Evolutionary conservation across 345 rosid species (phyloP), one percentile per base, ranked within the genome.

Genomic region (Carallia pectinifolia): DNA sequence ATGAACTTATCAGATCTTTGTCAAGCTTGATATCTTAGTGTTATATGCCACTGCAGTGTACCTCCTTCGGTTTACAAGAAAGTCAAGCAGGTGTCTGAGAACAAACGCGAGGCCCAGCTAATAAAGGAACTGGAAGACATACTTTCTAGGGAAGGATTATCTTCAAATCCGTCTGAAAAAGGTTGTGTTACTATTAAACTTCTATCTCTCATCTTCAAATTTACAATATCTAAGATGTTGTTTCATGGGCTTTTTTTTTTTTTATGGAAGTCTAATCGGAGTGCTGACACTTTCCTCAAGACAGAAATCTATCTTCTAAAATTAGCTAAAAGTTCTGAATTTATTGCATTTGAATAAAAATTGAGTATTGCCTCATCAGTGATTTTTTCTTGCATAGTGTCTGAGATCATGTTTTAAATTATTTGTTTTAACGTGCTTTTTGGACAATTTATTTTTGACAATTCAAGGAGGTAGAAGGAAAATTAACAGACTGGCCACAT

Each of bases 101-200:
- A 83, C 67, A 85, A 92, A 65, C 91, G 94, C 0, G 98, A 95
- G 83, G 82, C 89, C 60, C 80, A 79, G 74, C 77, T 95, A 58
- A 81, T 92, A 68, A 85, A 84, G 80, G 98, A 92, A 77, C 89
- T 89, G 44, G 86, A 89, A 79, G 85, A 83, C 66, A 84, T 95
- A 68, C 98, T 95, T 77, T 82, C 94, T 62, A 90, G 71, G 81
- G 97, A 95, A 85, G 96, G 96, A 53, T 74, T 92, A 78, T 92
- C 97, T 23, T 74, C 91, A 68, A 81, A 85, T 62, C 96, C 99
- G 67, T 76, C 94, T 16, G 96, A 90, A 75, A 89, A 89, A 83
- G 97, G 97, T 92, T 34, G 64, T 67, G 19, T 66, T 74, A 37
- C 47, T 44, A 40, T 61, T 23, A 16, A 62, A 59, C 56, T 34